A percentile compares a stretch with the other conserved stretches of the same genome.
Evolutionary conservation across 2,329 filamentous ascomycete species (phyloP).

Genomic region (Rugonectria rugulosa): DNA sequence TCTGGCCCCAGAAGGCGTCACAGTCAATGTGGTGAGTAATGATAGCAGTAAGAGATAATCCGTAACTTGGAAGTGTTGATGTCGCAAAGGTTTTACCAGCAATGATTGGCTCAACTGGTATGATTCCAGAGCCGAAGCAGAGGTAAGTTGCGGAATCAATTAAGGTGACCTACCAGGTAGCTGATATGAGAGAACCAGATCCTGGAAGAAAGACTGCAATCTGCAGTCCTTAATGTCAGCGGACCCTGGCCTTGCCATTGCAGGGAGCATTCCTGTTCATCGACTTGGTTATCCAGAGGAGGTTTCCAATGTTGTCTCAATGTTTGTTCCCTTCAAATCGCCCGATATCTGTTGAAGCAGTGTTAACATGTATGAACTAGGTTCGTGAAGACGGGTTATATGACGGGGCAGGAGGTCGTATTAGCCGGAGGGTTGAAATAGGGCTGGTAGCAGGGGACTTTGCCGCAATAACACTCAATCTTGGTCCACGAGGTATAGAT

Average conservation of each 20-base stretch:
- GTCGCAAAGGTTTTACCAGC: constrained; percentile 40
- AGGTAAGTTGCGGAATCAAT: constrained; percentile 23
- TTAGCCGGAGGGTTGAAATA: constrained; percentile 16
- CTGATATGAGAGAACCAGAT: constrained; percentile 25
- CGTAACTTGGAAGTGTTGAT: not conserved
- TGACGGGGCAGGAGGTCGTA: constrained; percentile 16
- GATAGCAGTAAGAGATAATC: not conserved
- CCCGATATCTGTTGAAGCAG: not conserved
- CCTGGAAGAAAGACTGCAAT: constrained; percentile 39
- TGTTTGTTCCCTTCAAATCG: constrained; percentile 33
- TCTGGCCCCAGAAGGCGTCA: constrained; percentile 42
- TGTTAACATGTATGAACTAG: not conserved
- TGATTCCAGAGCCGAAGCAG: constrained; percentile 44
- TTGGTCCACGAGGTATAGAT: no score
- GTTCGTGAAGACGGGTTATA: constrained; percentile 13
- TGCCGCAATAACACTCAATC: no score
- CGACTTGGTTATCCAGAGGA: constrained; percentile 45
- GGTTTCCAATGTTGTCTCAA: constrained; percentile 43
- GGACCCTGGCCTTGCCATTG: constrained; percentile 46
- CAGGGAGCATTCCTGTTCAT: constrained; percentile 43
- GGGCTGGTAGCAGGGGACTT: no score
- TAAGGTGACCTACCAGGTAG: not conserved
- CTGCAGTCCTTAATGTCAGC: constrained; percentile 39
- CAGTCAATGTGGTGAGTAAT: constrained; percentile 45
- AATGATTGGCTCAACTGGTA: constrained; percentile 46